Percentiles rank a stretch among this genome's conserved stretches.
phyloP scores from a whole-genome alignment of 352 stramenopile genomes.

The Phytophthora europaea region DNA sequence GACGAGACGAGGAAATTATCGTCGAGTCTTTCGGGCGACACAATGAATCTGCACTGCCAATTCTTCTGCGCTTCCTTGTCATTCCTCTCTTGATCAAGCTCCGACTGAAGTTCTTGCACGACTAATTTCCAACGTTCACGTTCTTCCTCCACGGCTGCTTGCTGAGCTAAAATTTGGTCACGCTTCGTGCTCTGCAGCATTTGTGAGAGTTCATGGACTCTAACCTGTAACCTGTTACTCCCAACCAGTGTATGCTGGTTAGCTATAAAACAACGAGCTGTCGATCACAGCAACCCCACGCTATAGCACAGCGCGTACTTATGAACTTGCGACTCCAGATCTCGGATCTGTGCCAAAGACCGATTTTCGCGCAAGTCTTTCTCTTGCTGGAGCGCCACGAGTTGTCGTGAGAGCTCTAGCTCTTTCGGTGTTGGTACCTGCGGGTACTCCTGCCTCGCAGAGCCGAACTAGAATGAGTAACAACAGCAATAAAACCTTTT shows the following conservation, averaged over 20 bases:
- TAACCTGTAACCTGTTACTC: constrained; percentile 59
- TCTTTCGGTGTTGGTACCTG: constrained; percentile 80
- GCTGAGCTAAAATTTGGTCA: constrained; percentile 65
- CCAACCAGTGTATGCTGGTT: not conserved
- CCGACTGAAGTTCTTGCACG: constrained; percentile 47
- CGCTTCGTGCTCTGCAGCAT: constrained; percentile 70
- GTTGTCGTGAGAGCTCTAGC: constrained; percentile 71
- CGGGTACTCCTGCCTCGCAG: constrained; percentile 64
- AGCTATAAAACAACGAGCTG: not conserved
- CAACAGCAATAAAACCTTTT: not conserved
- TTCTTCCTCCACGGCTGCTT: constrained; percentile 61
- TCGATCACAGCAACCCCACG: not conserved
- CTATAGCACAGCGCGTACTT: constrained; percentile 50
- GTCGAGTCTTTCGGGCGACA: not conserved
- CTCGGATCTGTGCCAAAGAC: constrained; percentile 65
- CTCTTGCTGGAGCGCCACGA: constrained; percentile 74
- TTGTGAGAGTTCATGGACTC: constrained; percentile 60
- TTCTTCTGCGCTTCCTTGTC: constrained; percentile 74
- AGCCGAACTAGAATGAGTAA: constrained; percentile 1
- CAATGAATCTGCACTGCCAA: constrained; percentile 66
- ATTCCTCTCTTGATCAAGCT: constrained; percentile 72
- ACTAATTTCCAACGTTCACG: constrained; percentile 52
- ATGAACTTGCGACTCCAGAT: constrained; percentile 77
- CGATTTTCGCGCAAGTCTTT: constrained; percentile 73
- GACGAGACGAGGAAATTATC: constrained; percentile 15